Evolutionary conservation across 2,329 filamentous ascomycete genomes (phyloP).

Genomic region (Allantophomopsis cytisporea): DNA sequence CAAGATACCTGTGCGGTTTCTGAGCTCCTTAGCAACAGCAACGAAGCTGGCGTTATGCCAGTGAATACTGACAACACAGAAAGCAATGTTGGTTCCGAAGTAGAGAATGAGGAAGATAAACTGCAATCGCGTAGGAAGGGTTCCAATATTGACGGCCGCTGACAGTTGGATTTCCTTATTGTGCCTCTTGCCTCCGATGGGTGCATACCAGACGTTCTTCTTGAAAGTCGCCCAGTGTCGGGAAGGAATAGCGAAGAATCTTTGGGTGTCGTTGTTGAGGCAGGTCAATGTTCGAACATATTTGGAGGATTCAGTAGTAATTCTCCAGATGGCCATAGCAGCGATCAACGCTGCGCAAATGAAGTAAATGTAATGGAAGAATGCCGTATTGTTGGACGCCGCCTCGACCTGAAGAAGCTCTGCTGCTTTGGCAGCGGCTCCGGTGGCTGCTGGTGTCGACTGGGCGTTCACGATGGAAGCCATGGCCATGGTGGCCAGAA

Average conservation of each 20-base stretch:
- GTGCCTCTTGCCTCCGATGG: constrained; percentile 61
- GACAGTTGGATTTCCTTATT: constrained; percentile 62
- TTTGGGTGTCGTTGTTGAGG: constrained; percentile 66
- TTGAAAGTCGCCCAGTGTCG: constrained; percentile 45
- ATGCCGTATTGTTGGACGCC: constrained; percentile 29
- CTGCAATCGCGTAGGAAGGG: constrained; percentile 69
- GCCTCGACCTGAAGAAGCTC: constrained; percentile 9
- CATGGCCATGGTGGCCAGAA: constrained; percentile 9
- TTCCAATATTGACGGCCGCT: constrained; percentile 56
- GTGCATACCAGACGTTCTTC: constrained; percentile 55
- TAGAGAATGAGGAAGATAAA: constrained; percentile 55
- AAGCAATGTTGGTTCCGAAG: constrained; percentile 60
- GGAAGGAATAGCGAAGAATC: constrained; percentile 57
- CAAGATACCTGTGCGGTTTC: constrained; percentile 58
- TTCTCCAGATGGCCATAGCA: constrained; percentile 53
- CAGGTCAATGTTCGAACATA: constrained; percentile 64
- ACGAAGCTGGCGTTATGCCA: constrained; percentile 31
- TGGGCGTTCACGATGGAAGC: constrained; percentile 7
- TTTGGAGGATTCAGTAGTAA: constrained; percentile 42
- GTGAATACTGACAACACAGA: constrained; percentile 56
- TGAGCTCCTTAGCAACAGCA: constrained; percentile 33
- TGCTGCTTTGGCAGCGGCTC: constrained; percentile 6
- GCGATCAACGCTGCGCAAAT: constrained; percentile 50
- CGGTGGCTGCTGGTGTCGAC: constrained; percentile 2
- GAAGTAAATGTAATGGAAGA: constrained; percentile 47